Evolutionary conservation across 768 basidiomycete species (phyloP), one percentile per base, ranked within the genome.

Genomic region (Coprinopsis sp.): DNA sequence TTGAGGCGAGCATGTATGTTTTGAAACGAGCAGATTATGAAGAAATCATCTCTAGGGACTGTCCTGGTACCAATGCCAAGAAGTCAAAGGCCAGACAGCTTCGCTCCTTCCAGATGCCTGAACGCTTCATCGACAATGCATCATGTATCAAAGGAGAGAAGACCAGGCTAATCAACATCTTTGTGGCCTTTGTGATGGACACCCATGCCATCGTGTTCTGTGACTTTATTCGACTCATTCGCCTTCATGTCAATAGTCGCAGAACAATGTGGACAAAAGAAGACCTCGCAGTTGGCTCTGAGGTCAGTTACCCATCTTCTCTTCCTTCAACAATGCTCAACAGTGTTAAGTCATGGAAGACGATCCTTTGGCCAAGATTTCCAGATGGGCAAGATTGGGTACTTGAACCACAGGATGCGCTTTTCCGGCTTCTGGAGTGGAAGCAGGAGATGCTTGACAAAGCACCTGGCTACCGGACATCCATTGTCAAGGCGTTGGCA

Each of bases 221-320:
- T 12, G 46, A 47, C 37, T 47, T 47, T 37, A 21, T 37, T 7
- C n/a, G 46, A 8, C 46, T 47, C 29, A 25, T 38, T 4, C 33
- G 34, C 13, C 8, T 47, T 5, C 36, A 47, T 34, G 25, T 47
- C 10, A 28, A 14, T 6, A 47, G 46, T 22, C 4, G 22, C 21
- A 10, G 12, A 4, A 10, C 2, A 6, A 14, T 24, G 8, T 47
- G 46, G 46, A 38, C 36, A 5, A 10, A 38, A 11, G 37, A 25
- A 8, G 46, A 47, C 28, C 33, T 47, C 10, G 14, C 16, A 6
- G 46, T 47, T 19, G 37, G 37, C 6, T 34, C 33, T 25, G 7
- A 27, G 19, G 46, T 47, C 23, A 14, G 36, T 13, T n/a, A n/a
- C n/a, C n/a, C n/a, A n/a, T n/a, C n/a, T n/a, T n/a, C n/a, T n/a